Evolutionary conservation across 305 asterid species (phyloP), one percentile per base, ranked within the genome.

Genomic region (Fraxinus sp.): DNA sequence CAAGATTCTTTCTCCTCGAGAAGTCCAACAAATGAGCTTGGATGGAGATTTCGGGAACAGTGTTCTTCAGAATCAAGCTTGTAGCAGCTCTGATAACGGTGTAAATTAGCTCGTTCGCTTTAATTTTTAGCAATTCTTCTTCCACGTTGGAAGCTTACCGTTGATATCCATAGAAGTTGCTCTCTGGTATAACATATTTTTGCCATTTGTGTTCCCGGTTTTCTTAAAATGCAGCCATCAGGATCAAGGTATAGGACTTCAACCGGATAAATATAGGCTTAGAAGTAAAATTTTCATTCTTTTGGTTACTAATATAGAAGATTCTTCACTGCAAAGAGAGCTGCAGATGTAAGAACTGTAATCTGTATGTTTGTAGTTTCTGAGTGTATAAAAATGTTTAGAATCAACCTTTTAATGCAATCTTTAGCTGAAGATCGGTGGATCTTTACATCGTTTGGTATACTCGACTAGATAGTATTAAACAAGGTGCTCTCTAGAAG

Each of bases 21-120:
- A 96, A 88, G 99, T 96, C 75, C 98, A 94, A 73, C 97, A 96
- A 78, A 92, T 96, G 98, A 96, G 98, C 83, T 88, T 94, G 90
- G 99, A 94, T 82, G 98, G 97, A 78, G 98, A 91, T 86, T 90
- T 94, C 44, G 97, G 97, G 36, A 90, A 87, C 80, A 85, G 36
- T 79, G 91, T 92, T 18, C 90, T 89, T 80, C 94, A 85, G 73
- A 89, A 93, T 80, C 98, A 94, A 89, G 97, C 98, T 79, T 95
- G 94, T 83, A 91, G 99, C 88, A 94, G 98, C 87, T 94, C 98
- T 0, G 97, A 93, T 24, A 93, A 93, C 24, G 96, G 95, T 85
- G 90, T 90, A 73, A 87, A 83, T 80, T 91, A 87, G 85, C 66
- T n/a, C 59, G 88, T 80, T 82, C 78, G 74, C 26, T 8, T 33